Conservation (phyloP, 2,329 filamentous ascomycete genomes). For the Stagonosporopsis rhizophila region DNA sequence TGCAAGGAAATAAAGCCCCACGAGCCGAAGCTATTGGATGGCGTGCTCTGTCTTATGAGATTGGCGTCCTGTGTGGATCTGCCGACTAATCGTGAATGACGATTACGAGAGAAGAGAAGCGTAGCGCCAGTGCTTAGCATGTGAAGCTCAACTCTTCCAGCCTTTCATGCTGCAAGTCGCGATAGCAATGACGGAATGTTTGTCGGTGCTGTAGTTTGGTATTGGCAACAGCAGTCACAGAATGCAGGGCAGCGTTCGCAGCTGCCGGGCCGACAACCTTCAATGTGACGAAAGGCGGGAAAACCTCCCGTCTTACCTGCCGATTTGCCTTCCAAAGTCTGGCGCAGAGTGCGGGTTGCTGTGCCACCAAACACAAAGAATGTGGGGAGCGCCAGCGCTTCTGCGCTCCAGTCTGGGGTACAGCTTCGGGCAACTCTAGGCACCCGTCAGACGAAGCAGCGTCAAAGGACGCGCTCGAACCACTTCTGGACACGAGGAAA, state of each 20-base stretch:
- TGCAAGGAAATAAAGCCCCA: slow-evolving; percentile 25
- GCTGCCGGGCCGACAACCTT: slow-evolving; percentile 20
- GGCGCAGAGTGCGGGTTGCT: slow-evolving; percentile 18
- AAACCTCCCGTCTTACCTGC: slow-evolving; percentile 26
- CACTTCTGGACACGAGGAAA: slow-evolving; percentile 4
- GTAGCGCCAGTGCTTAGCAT: background rate
- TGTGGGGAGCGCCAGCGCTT: slow-evolving; percentile 28
- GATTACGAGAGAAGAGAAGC: slow-evolving; percentile 16
- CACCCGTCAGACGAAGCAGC: slow-evolving; percentile 8
- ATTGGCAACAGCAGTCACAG: slow-evolving; percentile 4
- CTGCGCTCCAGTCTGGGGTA: slow-evolving; percentile 37
- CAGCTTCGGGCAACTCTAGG: slow-evolving; percentile 19
- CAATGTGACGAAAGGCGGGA: slow-evolving; percentile 9
- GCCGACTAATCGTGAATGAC: slow-evolving; percentile 15
- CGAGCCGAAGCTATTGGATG: slow-evolving; percentile 17
- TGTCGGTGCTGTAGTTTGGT: slow-evolving; percentile 9
- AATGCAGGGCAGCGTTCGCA: slow-evolving; percentile 11
- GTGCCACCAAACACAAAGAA: slow-evolving; percentile 23
- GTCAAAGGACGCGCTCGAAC: background rate
- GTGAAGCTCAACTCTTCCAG: slow-evolving; percentile 2
- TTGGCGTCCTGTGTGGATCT: slow-evolving; percentile 24
- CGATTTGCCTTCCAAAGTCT: slow-evolving; percentile 23
- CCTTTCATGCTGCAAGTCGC: slow-evolving; percentile 12
- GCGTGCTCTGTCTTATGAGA: slow-evolving; percentile 21
- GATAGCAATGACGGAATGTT: slow-evolving; percentile 4